Conservation (phyloP, 306 rosid genomes). For the Cicer arietinum region DNA sequence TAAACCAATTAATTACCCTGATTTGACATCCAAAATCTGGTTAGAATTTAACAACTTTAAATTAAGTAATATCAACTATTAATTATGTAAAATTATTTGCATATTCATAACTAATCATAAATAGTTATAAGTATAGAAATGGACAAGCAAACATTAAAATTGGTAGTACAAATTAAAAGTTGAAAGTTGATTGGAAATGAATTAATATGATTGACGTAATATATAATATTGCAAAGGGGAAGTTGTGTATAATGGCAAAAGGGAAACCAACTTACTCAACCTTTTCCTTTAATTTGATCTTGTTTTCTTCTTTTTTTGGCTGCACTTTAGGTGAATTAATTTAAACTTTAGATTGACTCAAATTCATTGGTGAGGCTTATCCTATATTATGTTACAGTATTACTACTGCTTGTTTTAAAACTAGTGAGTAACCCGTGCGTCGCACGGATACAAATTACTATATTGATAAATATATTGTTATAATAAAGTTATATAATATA, state of each 20-base stretch:
- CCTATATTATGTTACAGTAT: background rate
- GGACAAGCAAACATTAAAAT: background rate
- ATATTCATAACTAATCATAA: no score
- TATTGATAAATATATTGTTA: no score
- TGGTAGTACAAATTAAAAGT: background rate
- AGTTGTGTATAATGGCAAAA: background rate
- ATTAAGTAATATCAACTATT: no score
- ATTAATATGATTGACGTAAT: background rate
- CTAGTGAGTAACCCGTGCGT: no score
- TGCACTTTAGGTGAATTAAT: constrained; percentile 22
- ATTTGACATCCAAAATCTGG: no score
- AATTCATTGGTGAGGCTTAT: constrained; percentile 20
- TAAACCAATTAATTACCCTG: no score
- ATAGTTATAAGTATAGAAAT: no score
- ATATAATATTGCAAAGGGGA: background rate
- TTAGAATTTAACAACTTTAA: no score
- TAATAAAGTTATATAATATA: no score
- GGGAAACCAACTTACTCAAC: constrained; percentile 22
- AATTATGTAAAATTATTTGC: no score
- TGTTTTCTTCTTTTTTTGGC: constrained; percentile 1
- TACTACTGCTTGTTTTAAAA: no score
- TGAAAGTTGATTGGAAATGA: background rate
- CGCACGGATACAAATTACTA: no score
- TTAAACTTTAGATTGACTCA: constrained; percentile 17
- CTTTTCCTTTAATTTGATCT: background rate